A percentile compares a stretch with the other conserved stretches of the same genome.
These are phyloP conservation scores for Ceratobasidium sp. DNA, from an alignment of 1,284 basidiomycete species.

Conservation along the genomic window DNA sequence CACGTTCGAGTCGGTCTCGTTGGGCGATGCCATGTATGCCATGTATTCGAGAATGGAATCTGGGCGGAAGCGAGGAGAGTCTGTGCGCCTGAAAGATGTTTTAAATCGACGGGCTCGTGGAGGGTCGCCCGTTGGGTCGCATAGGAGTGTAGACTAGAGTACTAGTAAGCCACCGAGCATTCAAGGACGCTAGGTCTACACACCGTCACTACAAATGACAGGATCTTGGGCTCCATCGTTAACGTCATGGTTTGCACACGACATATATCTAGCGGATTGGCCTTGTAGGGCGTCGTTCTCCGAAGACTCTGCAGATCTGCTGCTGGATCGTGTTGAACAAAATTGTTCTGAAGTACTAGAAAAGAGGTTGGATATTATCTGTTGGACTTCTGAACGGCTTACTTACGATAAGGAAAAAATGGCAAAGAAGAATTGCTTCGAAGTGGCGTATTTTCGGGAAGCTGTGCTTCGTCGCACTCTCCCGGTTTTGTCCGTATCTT, in stretches of 20 bases:
- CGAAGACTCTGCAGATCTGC: neutral
- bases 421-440: conserved; percentile 30
- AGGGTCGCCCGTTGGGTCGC: neutral
- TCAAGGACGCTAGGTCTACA: neutral
- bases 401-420: conserved; percentile 23
- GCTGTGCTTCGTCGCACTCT: conserved; percentile 3
- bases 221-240: conserved; percentile 13
- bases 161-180: neutral
- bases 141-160: neutral
- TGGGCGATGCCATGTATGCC: neutral
- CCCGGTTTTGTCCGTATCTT: conserved; percentile 2
- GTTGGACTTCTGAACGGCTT: neutral
- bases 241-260: conserved; percentile 19
- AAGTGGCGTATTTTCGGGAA: neutral
- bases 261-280: conserved; percentile 22
- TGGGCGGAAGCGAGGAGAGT: neutral
- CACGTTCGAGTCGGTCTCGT: neutral
- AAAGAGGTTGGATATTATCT: neutral
- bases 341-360: conserved; percentile 1
- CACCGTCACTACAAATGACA: conserved; percentile 10
- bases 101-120: neutral
- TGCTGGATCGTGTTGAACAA: neutral
- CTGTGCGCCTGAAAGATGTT: conserved; percentile 2
- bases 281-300: conserved; percentile 1
- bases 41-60: conserved; percentile 14